Conservation (phyloP, 495 filamentous ascomycete genomes). For the Pyrenula aspistea region DNA sequence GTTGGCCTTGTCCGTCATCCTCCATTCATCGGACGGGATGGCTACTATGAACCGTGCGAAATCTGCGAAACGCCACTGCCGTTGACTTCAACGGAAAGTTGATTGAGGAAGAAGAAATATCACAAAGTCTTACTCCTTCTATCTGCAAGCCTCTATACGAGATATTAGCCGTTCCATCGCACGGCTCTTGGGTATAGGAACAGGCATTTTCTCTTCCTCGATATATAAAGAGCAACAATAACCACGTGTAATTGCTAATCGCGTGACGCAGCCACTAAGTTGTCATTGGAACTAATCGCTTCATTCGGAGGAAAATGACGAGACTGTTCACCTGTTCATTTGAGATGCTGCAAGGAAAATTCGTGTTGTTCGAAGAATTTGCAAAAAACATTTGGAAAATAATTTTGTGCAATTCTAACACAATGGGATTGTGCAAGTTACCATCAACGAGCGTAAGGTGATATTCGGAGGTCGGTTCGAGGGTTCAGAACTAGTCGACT, state of each 20-base stretch:
- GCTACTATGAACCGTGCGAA: neutral
- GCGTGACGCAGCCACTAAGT: neutral
- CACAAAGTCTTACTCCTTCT: neutral
- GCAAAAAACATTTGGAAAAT: neutral
- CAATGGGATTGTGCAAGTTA: neutral
- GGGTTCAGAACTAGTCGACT: neutral
- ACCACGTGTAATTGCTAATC: neutral
- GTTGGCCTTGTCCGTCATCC: constrained; percentile 11
- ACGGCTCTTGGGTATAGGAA: neutral
- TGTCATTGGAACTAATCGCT: neutral
- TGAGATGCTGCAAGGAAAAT: neutral
- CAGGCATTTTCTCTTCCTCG: neutral
- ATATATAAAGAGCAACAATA: neutral
- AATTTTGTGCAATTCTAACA: neutral
- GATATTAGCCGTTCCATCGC: neutral
- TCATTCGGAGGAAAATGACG: neutral
- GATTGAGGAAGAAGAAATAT: neutral
- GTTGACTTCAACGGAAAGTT: constrained; percentile 2
- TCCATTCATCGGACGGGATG: constrained; percentile 9
- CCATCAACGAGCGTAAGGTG: neutral
- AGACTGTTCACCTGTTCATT: neutral
- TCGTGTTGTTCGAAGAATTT: neutral
- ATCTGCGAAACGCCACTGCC: constrained; percentile 1
- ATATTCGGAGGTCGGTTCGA: neutral
- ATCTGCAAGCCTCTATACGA: neutral